Evolutionary conservation across 1,139 yeast species (phyloP).

Genomic region (Geotrichum candidum): DNA sequence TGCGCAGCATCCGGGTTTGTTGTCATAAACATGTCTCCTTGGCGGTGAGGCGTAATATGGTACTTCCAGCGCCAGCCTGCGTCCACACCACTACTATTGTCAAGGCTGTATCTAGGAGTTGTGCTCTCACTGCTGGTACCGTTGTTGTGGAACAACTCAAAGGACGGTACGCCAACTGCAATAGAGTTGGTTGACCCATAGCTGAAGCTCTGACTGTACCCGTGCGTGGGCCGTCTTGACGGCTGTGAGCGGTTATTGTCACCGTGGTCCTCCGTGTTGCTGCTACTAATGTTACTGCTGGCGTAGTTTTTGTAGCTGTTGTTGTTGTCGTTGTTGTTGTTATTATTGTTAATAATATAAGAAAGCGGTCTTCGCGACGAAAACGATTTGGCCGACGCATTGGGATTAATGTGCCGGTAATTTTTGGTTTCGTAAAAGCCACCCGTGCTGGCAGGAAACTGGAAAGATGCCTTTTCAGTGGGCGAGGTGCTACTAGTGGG

Average conservation of each 20-base stretch:
- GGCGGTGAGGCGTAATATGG: background rate
- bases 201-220: background rate
- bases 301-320: background rate
- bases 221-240: background rate
- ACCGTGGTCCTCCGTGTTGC: background rate
- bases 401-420: slow-evolving; percentile 5
- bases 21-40: background rate
- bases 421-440: background rate
- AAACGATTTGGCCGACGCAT: slow-evolving; percentile 2
- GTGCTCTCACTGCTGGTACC: background rate
- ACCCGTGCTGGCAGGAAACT: background rate
- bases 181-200: background rate
- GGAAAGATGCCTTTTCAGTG: background rate
- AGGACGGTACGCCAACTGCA: slow-evolving; percentile 7
- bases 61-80: slow-evolving; percentile 1
- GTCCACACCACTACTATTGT: background rate
- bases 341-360: background rate
- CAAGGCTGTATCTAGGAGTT: background rate
- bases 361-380: slow-evolving; percentile 8
- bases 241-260: background rate
- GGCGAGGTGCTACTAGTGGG: background rate
- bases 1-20: slow-evolving; percentile 6
- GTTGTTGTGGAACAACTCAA: background rate
- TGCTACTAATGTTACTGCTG: background rate
- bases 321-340: background rate